phyloP scores from a whole-genome alignment of 2,329 filamentous ascomycete species.

The Pseudogymnoascus sp. region DNA sequence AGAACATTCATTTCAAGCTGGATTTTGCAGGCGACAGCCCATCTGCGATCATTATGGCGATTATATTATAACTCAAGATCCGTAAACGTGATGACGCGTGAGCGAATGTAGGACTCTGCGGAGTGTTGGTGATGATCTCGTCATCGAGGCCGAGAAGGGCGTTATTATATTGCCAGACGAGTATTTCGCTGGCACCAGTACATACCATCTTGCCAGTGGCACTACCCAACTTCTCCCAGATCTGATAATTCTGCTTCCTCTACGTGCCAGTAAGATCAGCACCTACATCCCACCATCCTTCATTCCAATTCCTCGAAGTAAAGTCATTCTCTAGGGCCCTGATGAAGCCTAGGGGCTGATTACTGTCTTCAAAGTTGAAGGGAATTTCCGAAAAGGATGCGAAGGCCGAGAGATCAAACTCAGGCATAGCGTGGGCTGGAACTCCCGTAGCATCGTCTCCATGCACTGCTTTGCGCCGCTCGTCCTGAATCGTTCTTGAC shows the following conservation, averaged over 20 bases:
- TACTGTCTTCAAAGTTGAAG: neutral
- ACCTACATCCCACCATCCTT: constrained; percentile 2
- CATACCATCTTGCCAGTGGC: neutral
- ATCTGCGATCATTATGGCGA: neutral
- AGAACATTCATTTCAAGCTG: neutral
- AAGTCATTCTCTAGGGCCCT: neutral
- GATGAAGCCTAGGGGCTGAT: neutral
- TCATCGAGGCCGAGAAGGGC: too few relatives aligned
- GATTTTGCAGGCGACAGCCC: neutral
- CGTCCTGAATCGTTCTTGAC: neutral
- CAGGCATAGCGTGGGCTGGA: neutral
- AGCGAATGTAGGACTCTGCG: too few relatives aligned
- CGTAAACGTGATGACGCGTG: neutral
- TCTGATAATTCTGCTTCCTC: neutral
- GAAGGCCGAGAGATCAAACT: neutral
- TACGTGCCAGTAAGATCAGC: neutral
- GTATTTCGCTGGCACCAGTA: too few relatives aligned
- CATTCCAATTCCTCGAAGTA: constrained; percentile 2
- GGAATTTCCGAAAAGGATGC: neutral
- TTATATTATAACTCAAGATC: neutral
- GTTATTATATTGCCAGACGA: too few relatives aligned
- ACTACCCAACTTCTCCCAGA: neutral
- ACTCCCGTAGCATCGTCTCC: neutral
- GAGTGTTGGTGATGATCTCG: too few relatives aligned
- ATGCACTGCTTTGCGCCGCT: neutral